Evolutionary conservation across 441 rosid genomes (phyloP).

Genomic region (Populus tomentosa): DNA sequence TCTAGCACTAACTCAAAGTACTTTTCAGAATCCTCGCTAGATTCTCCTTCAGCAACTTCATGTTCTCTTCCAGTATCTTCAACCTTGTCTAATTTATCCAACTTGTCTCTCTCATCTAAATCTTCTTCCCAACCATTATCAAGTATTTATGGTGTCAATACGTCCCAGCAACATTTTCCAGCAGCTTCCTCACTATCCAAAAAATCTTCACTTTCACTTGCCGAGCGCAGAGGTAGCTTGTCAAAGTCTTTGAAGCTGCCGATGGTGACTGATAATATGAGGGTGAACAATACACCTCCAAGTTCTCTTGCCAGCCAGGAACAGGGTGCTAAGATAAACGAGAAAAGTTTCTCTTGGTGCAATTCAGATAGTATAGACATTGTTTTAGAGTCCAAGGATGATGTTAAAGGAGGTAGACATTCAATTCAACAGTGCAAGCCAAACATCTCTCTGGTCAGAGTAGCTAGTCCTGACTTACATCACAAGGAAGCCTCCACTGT

Average conservation of each 20-base stretch:
- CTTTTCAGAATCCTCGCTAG: slow-evolving; percentile 54
- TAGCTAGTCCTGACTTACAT: slow-evolving; percentile 29
- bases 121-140: slow-evolving; percentile 34
- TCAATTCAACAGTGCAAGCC: slow-evolving; percentile 27
- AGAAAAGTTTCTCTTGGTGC: slow-evolving; percentile 33
- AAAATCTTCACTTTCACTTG: slow-evolving; percentile 62
- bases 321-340: slow-evolving; percentile 26
- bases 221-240: slow-evolving; percentile 77
- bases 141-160: slow-evolving; percentile 26
- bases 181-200: slow-evolving; percentile 34
- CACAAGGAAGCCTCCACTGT: slow-evolving; percentile 32
- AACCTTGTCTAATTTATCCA: slow-evolving; percentile 56
- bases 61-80: slow-evolving; percentile 50
- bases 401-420: slow-evolving; percentile 33
- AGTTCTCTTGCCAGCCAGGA: slow-evolving; percentile 24
- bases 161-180: slow-evolving; percentile 28
- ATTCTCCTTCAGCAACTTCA: slow-evolving; percentile 61
- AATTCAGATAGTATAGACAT: slow-evolving; percentile 47
- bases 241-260: slow-evolving; percentile 75
- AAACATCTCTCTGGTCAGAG: slow-evolving; percentile 32
- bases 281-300: slow-evolving; percentile 26
- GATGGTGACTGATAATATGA: slow-evolving; percentile 37
- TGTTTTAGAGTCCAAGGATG: slow-evolving; percentile 44
- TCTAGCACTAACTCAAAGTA: slow-evolving; percentile 54
- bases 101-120: slow-evolving; percentile 41